Conservation (phyloP, 2,329 filamentous ascomycete species). For the Neoascochyta sp. region DNA sequence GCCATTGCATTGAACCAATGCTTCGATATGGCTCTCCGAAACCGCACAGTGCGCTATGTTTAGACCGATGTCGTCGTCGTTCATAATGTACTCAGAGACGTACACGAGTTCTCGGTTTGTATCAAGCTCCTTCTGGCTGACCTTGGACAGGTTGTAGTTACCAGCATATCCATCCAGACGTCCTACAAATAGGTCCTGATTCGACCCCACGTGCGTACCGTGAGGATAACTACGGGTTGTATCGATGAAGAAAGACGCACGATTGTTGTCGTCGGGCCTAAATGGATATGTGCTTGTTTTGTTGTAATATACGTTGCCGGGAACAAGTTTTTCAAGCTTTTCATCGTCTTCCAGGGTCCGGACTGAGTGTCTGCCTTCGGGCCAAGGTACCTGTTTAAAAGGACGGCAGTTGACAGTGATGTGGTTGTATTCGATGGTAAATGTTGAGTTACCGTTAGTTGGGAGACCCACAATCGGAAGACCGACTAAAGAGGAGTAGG, state of each 20-base stretch:
- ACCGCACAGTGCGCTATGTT: slow-evolving; percentile 21
- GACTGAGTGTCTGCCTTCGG: too few relatives aligned
- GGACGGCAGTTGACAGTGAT: slow-evolving; percentile 13
- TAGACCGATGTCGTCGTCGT: slow-evolving; percentile 4
- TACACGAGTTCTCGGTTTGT: slow-evolving; percentile 9
- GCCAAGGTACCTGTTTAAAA: slow-evolving; percentile 12
- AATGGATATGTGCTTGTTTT: too few relatives aligned
- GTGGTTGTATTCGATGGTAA: slow-evolving; percentile 23
- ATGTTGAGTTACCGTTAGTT: slow-evolving; percentile 3
- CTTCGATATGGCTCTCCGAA: slow-evolving; percentile 21
- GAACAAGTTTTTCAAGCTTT: slow-evolving; percentile 14
- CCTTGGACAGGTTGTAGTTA: slow-evolving; percentile 9
- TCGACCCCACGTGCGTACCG: slow-evolving; percentile 1
- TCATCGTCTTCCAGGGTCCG: too few relatives aligned
- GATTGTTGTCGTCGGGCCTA: neutral
- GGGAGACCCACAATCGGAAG: slow-evolving; percentile 25
- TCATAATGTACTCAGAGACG: slow-evolving; percentile 10
- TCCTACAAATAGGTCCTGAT: slow-evolving; percentile 3
- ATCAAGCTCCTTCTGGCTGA: slow-evolving; percentile 3
- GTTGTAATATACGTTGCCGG: slow-evolving; percentile 18
- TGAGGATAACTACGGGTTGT: slow-evolving; percentile 10
- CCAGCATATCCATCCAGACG: slow-evolving; percentile 22
- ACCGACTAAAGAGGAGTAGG: slow-evolving; percentile 29
- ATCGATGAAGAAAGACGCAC: slow-evolving; percentile 25
- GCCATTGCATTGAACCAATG: slow-evolving; percentile 12